Conservation (phyloP, 148 eudicot species). For the Heliosperma pusillum region DNA sequence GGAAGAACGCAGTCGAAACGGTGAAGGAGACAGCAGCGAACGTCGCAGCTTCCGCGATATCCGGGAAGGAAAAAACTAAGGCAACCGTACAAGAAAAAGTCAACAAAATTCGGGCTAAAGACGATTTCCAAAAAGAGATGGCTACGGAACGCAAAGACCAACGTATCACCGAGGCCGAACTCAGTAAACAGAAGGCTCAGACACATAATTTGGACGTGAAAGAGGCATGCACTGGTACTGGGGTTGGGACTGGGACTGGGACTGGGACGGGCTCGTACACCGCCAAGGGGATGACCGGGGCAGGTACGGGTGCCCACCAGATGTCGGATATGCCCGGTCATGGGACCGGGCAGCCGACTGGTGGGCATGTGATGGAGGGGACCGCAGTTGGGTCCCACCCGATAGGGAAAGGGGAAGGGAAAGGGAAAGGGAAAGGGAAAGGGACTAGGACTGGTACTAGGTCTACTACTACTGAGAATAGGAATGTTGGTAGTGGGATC, state of each 20-base stretch:
- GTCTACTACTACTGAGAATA: slow-evolving; percentile 24
- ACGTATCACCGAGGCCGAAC: slow-evolving; percentile 44
- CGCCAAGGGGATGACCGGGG: slow-evolving; percentile 30
- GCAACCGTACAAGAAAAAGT: slow-evolving; percentile 59
- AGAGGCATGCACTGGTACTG: slow-evolving; percentile 20
- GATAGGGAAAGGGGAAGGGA: slow-evolving; percentile 23
- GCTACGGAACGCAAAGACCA: slow-evolving; percentile 53
- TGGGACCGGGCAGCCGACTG: slow-evolving; percentile 49
- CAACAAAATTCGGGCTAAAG: slow-evolving; percentile 33
- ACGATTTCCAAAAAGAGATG: slow-evolving; percentile 41
- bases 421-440: slow-evolving; percentile 25
- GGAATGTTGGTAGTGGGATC: slow-evolving; percentile 27
- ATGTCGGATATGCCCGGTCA: slow-evolving; percentile 61
- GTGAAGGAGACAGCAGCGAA: slow-evolving; percentile 61
- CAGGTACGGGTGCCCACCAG: slow-evolving; percentile 37
- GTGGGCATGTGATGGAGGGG: slow-evolving; percentile 32
- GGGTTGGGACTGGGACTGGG: neutral
- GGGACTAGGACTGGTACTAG: slow-evolving; percentile 17
- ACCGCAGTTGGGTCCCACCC: slow-evolving; percentile 26
- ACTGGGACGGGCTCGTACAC: slow-evolving; percentile 29
- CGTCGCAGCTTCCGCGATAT: slow-evolving; percentile 49
- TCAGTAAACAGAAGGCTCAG: slow-evolving; percentile 41
- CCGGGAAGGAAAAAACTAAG: slow-evolving; percentile 65
- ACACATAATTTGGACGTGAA: slow-evolving; percentile 38
- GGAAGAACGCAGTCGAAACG: slow-evolving; percentile 49